Evolutionary conservation across 768 basidiomycete species (phyloP).

Genomic region (Amyloporia xantha): DNA sequence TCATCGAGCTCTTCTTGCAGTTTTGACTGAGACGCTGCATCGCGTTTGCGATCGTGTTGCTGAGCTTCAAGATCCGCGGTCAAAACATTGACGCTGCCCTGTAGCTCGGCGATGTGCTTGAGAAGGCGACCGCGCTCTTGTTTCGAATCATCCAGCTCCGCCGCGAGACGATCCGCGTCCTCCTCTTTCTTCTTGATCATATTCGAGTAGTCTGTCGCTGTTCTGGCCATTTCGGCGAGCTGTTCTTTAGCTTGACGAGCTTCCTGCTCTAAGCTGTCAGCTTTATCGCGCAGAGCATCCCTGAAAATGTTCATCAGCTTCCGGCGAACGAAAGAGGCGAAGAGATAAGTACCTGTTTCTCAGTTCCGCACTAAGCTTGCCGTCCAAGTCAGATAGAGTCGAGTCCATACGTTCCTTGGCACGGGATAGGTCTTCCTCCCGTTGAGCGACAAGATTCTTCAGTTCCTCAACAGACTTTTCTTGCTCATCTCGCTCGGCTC

Average conservation of each 20-base stretch:
- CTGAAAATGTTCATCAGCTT: conserved; percentile 30
- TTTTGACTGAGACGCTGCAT: conserved; percentile 42
- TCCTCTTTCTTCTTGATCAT: conserved; percentile 76
- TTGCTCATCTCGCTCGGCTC: conserved; percentile 53
- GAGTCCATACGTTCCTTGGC: conserved; percentile 70
- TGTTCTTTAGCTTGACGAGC: conserved; percentile 70
- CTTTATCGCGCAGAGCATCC: conserved; percentile 53
- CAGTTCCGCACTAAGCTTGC: conserved; percentile 58
- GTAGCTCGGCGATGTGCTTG: conserved; percentile 61
- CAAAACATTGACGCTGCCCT: conserved; percentile 60
- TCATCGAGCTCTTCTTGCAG: conserved; percentile 83
- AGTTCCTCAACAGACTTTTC: conserved; percentile 64
- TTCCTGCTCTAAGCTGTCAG: conserved; percentile 58
- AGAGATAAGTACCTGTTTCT: conserved; percentile 49
- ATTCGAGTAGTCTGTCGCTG: conserved; percentile 66
- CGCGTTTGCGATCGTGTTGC: conserved; percentile 47
- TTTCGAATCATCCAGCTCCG: conserved; percentile 49
- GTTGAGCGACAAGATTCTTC: conserved; percentile 56
- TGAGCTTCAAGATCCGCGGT: conserved; percentile 55
- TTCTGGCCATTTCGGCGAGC: conserved; percentile 68
- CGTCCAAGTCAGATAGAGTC: conserved; percentile 59
- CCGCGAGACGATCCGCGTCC: conserved; percentile 47
- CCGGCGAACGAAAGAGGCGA: neutral
- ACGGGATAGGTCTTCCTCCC: conserved; percentile 74
- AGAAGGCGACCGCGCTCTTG: conserved; percentile 46